Evolutionary conservation across 768 basidiomycete genomes (phyloP), one percentile per base, ranked within the genome.

Genomic region (Tephrocybe rancida): DNA sequence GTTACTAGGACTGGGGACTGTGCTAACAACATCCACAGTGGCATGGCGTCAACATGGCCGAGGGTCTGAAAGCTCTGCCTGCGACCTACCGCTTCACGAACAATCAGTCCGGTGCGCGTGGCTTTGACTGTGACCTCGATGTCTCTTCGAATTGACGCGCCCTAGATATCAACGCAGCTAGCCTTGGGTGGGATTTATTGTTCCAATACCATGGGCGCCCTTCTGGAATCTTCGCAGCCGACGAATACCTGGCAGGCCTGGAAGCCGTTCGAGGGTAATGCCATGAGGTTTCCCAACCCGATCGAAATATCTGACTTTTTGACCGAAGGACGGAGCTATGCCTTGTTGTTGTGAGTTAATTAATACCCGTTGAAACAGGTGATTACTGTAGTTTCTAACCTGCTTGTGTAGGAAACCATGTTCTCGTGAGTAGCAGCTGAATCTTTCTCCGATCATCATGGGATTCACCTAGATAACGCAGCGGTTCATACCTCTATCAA

Each of bases 41-140:
- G 81, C 81, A 83, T 57, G 81, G 79, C 18, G 81, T 83, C 47
- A 83, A 83, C 59, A 73, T 84, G 72, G 80, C 80, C 3, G 82
- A 83, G 61, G 81, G 80, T 2, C 67, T 83, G 27, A 83, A 84
- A 63, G 81, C 81, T 1, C 64, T 81, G 5, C 79, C 81, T 14
- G 72, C 80, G 5, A 78, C 79, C 0, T 81, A 78, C 52, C 74
- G 81, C 19, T 82, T 82, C 61, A 80, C 80, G 2, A 78, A 81
- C 54, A 82, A 83, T 58, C 75, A 81, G 56, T 76, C 79, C n/a
- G 79, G 81, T 82, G 50, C 26, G 49, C 7, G 26, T 18, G 19
- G 13, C 6, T 21, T 29, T 19, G 26, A 19, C 53, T 50, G 6
- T 14, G 26, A 16, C 24, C 16, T 14, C 19, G 26, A 29, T 22